Evolutionary conservation across 108 stramenopile species (phyloP).

Genomic region (Conticribra guillardii): DNA sequence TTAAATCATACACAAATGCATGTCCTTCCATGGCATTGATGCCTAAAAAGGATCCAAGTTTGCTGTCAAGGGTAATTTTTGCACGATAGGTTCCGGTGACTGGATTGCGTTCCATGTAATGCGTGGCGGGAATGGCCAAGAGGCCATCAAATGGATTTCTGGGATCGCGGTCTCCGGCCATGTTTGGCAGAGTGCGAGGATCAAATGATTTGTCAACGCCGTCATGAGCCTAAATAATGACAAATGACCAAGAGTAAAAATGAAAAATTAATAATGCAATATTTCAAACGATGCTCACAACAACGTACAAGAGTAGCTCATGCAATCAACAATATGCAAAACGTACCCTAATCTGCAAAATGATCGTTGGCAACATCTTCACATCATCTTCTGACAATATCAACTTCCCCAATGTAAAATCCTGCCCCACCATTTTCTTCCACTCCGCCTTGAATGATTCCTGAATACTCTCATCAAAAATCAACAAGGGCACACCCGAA

Average conservation of each 20-base stretch:
- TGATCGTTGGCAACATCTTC: constrained; percentile 73
- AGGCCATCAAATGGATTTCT: constrained; percentile 68
- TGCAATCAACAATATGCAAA: background rate
- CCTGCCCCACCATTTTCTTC: constrained; percentile 40
- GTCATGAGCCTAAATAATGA: constrained; percentile 40
- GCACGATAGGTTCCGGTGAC: constrained; percentile 59
- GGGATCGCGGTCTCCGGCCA: constrained; percentile 73
- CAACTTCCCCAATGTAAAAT: constrained; percentile 44
- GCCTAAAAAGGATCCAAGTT: constrained; percentile 71
- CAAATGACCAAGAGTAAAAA: background rate
- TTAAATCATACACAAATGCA: constrained; percentile 74
- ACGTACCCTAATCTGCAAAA: constrained; percentile 67
- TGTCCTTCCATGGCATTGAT: constrained; percentile 85
- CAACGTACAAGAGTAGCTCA: background rate
- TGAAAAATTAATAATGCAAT: background rate
- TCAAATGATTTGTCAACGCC: constrained; percentile 53
- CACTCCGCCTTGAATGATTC: constrained; percentile 43
- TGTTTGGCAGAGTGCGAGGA: constrained; percentile 47
- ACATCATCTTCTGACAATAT: constrained; percentile 60
- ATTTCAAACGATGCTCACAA: background rate
- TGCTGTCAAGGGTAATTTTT: constrained; percentile 44
- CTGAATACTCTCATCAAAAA: constrained; percentile 48
- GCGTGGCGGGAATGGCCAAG: constrained; percentile 75
- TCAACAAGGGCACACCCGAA: constrained; percentile 47
- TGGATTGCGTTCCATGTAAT: constrained; percentile 81